These are phyloP conservation scores for Botrytis porri DNA, from an alignment of 2,329 filamentous ascomycete species.

Conservation along the genomic window DNA sequence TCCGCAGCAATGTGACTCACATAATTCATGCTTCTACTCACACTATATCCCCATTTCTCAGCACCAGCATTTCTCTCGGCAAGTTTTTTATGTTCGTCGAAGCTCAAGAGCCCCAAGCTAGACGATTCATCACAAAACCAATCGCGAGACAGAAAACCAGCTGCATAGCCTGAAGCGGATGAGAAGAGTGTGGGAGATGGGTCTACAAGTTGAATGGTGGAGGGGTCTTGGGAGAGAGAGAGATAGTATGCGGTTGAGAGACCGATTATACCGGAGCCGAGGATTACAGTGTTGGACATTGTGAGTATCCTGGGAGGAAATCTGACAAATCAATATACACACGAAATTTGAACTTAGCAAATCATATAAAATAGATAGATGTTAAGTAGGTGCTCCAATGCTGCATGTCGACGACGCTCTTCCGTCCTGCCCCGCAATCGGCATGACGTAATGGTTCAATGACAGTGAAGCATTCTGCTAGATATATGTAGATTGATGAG, in stretches of 20 bases:
- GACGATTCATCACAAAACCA: slow-evolving; percentile 45
- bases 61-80: slow-evolving; percentile 26
- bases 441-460: slow-evolving; percentile 5
- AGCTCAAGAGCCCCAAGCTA: slow-evolving; percentile 64
- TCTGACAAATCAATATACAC: neutral
- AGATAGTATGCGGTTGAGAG: slow-evolving; percentile 72
- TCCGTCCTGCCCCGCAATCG: neutral
- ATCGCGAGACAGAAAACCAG: slow-evolving; percentile 57
- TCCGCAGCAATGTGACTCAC: slow-evolving; percentile 47
- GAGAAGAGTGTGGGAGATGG: slow-evolving; percentile 60
- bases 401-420: neutral
- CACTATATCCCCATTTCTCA: slow-evolving; percentile 53
- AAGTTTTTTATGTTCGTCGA: slow-evolving; percentile 54
- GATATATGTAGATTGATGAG: neutral
- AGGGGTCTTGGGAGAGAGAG: slow-evolving; percentile 45
- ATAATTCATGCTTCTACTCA: slow-evolving; percentile 48
- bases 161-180: slow-evolving; percentile 71
- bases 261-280: slow-evolving; percentile 70
- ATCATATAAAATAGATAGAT: neutral
- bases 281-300: slow-evolving; percentile 49
- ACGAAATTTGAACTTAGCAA: neutral
- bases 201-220: slow-evolving; percentile 57
- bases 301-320: neutral
- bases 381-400: neutral
- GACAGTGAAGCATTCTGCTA: neutral